Evolutionary conservation across 495 filamentous ascomycete genomes (phyloP), one percentile per base, ranked within the genome.

Genomic region (Aspergillus nanangensis): DNA sequence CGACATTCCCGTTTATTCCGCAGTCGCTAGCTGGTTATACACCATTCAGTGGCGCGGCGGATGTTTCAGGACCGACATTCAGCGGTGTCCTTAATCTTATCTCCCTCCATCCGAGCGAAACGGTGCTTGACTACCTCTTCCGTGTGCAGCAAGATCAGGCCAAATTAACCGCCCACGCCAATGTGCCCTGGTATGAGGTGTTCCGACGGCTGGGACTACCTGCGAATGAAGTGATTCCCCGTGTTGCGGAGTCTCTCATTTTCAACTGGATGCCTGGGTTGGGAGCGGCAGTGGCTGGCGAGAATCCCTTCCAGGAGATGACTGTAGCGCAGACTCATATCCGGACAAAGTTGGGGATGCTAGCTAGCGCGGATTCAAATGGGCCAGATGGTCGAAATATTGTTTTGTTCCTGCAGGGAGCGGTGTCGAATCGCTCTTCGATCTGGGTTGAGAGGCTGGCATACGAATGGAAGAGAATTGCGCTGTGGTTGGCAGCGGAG

Each of bases 41-140:
- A n/a, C n/a, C n/a, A n/a, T 24, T 19, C 2, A 19, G n/a, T 8
- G 40, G 38, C 10, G 40, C 47, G 5, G 23, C 17, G 0, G 40
- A 44, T 23, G 33, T 44, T 14, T 31, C 39, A 15, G 47, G 47
- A 7, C 40, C 47, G 3, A 29, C 17, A n/a, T 37, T 50, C 8
- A 38, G 25, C 21, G 22, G 2, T 5, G 39, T 32, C 1, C 14
- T 44, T 1, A 50, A 39, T n/a, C 47, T 50, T 23, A 21, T 50
- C 18, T 8, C 18, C n/a, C 38, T 27, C 39, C 13, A 44, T 3
- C 47, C 38, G 8, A 5, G 35, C 9, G 47, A 50, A 15, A 37
- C 47, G 3, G 40, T 50, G 8, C 40, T 50, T 13, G 17, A 18
- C 21, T 50, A 38, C 33, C 33, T 44, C 7, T 19, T 7, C 4